Evolutionary conservation across 2,329 filamentous ascomycete genomes (phyloP).

Genomic region (Fusarium foetens): DNA sequence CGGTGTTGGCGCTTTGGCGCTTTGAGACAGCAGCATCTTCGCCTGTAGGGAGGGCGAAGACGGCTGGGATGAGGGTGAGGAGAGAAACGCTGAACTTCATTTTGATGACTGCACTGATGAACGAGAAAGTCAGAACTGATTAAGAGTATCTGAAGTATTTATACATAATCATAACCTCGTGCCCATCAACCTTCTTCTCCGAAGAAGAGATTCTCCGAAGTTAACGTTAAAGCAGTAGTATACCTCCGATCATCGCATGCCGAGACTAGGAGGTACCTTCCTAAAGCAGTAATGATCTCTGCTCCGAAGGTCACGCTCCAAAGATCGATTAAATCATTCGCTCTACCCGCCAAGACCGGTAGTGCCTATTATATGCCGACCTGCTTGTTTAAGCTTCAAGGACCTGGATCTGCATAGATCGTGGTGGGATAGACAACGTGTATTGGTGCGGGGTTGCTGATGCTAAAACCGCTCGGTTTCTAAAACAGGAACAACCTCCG

Average conservation of each 20-base stretch:
- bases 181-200: too few species aligned
- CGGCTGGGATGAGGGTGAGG: slow-evolving; percentile 38
- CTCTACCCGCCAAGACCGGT: background rate
- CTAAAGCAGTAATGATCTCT: slow-evolving; percentile 31
- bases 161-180: background rate
- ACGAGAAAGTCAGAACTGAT: background rate
- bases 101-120: background rate
- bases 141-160: slow-evolving; percentile 9
- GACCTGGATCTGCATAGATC: slow-evolving; percentile 22
- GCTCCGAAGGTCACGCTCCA: slow-evolving; percentile 20
- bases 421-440: slow-evolving; percentile 3
- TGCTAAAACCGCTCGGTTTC: background rate
- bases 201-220: background rate
- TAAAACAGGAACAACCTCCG: slow-evolving; percentile 19
- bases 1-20: slow-evolving; percentile 40
- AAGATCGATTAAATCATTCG: slow-evolving; percentile 20
- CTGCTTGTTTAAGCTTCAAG: slow-evolving; percentile 8
- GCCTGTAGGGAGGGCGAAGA: slow-evolving; percentile 36
- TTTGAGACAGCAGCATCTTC: slow-evolving; percentile 15
- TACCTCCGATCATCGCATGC: background rate
- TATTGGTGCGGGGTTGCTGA: slow-evolving; percentile 33
- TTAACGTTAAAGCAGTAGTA: background rate
- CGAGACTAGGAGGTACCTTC: slow-evolving; percentile 18
- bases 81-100: slow-evolving; percentile 49
- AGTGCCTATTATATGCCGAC: background rate